Conservation (phyloP, 768 basidiomycete species). For the Naematelia aurantialba region DNA sequence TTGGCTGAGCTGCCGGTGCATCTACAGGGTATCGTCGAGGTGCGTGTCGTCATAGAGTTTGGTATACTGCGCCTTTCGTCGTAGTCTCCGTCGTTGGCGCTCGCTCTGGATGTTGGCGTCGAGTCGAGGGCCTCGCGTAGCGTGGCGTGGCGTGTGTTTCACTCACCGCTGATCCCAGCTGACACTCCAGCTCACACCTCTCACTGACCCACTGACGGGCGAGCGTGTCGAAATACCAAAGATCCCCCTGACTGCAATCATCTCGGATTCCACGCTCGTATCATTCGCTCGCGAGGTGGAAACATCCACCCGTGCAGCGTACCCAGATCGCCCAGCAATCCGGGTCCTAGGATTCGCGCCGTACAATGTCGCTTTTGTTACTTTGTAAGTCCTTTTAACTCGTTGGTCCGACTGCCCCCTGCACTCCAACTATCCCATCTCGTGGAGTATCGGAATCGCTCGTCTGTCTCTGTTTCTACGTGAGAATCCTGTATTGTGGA, state of each 20-base stretch:
- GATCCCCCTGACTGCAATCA: constrained; percentile 1
- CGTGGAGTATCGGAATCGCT: no score
- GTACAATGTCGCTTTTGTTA: neutral
- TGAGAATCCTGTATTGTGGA: no score
- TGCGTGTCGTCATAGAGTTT: neutral
- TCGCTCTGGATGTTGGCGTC: neutral
- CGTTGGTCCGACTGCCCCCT: no score
- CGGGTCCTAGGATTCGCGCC: constrained; percentile 1
- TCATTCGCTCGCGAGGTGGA: neutral
- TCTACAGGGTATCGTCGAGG: neutral
- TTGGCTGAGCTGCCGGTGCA: neutral
- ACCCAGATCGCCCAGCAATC: neutral
- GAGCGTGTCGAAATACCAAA: neutral
- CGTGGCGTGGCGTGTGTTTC: no score
- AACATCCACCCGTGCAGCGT: neutral
- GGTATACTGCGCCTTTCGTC: neutral
- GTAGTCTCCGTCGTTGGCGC: neutral
- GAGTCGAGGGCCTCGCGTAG: no score
- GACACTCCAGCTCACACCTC: neutral
- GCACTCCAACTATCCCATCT: no score
- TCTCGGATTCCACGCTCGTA: neutral
- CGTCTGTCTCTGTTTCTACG: no score
- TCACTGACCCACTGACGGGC: neutral
- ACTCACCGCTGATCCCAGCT: no score
- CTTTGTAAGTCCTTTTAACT: constrained; percentile 3